These are phyloP conservation scores for Ogataea pilisensis DNA, from an alignment of 805 yeast genomes.

Conservation along the genomic window DNA sequence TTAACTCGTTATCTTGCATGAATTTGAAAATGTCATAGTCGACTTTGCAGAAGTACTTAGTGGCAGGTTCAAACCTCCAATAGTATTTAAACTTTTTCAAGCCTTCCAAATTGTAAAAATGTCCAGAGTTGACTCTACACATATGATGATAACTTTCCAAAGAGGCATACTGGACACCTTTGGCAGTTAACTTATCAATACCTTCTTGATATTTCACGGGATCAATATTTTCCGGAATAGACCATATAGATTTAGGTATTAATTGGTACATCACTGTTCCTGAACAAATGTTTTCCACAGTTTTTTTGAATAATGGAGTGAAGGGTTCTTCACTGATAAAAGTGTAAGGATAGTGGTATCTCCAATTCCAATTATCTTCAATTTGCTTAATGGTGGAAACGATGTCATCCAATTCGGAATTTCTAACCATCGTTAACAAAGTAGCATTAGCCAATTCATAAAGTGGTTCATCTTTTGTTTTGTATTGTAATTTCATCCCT, in stretches of 20 bases:
- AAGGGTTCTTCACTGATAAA: conserved; percentile 67
- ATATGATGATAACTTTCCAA: conserved; percentile 75
- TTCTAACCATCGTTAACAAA: conserved; percentile 60
- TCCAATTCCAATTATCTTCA: conserved; percentile 57
- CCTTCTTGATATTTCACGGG: conserved; percentile 17
- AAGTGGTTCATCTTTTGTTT: conserved; percentile 6
- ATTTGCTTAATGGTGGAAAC: conserved; percentile 48
- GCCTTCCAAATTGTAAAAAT: conserved; percentile 68
- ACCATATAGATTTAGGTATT: conserved; percentile 47
- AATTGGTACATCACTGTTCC: conserved; percentile 21
- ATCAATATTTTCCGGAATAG: conserved; percentile 54
- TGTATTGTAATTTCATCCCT: conserved; percentile 24
- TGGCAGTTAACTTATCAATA: conserved; percentile 23
- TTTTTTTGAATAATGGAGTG: conserved; percentile 46
- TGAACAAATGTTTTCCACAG: conserved; percentile 34
- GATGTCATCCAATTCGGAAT: conserved; percentile 48
- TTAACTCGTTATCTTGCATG: conserved; percentile 69
- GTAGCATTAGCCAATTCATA: conserved; percentile 57
- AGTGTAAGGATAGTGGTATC: conserved; percentile 71
- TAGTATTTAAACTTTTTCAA: conserved; percentile 72
- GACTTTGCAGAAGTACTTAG: conserved; percentile 68
- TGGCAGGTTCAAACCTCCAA: conserved; percentile 91
- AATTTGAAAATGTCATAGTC: conserved; percentile 77
- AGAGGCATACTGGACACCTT: conserved; percentile 67
- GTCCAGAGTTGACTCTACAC: conserved; percentile 86